Evolutionary conservation across 345 rosid species (phyloP).

Genomic region (Lepidium aucheri): DNA sequence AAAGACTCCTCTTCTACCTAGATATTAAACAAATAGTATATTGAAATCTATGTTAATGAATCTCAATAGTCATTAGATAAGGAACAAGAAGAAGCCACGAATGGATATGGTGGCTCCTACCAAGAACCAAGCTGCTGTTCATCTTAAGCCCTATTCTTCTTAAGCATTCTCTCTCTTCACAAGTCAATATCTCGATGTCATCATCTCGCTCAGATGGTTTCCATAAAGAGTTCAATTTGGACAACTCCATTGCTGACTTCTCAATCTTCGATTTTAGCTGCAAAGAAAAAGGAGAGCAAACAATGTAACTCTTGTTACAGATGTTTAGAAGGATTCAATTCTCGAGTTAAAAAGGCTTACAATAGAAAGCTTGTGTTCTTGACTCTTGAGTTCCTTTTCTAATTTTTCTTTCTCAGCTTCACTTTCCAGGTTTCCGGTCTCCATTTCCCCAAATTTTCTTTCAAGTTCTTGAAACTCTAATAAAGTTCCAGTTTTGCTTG

Average conservation of each 20-base stretch:
- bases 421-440: constrained; percentile 29
- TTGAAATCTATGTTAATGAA: neutral
- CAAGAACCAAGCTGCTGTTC: constrained; percentile 58
- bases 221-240: constrained; percentile 47
- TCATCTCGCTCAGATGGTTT: constrained; percentile 38
- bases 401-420: constrained; percentile 52
- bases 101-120: constrained; percentile 28
- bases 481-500: constrained; percentile 53
- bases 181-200: constrained; percentile 59
- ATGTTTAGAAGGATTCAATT: neutral
- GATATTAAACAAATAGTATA: neutral
- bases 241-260: constrained; percentile 40
- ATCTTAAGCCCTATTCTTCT: constrained; percentile 63
- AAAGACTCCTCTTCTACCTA: constrained; percentile 83
- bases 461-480: constrained; percentile 56
- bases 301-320: neutral
- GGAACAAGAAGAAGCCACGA: constrained; percentile 3
- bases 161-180: constrained; percentile 75
- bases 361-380: constrained; percentile 56
- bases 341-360: constrained; percentile 35
- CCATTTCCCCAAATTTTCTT: constrained; percentile 31
- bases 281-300: constrained; percentile 20
- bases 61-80: neutral
- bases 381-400: constrained; percentile 47
- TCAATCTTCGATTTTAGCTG: constrained; percentile 64